Evolutionary conservation across 176 grass and related monocot genomes (phyloP).

Genomic region (Carex parvula): DNA sequence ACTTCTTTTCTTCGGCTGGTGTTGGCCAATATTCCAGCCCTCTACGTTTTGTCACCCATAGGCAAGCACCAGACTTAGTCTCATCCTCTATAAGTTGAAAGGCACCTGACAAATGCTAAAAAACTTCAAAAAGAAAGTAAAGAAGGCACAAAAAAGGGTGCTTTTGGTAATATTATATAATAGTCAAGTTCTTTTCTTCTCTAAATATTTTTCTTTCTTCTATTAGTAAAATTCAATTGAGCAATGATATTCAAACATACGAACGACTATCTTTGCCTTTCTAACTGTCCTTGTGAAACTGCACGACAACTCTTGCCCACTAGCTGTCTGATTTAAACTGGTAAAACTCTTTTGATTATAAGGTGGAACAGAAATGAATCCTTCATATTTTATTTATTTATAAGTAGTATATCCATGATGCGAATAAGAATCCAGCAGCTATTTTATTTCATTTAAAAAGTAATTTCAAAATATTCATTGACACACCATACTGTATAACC

Average conservation of each 20-base stretch:
- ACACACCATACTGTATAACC: too few relatives aligned
- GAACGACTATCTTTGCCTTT: background rate
- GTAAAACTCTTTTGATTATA: too few relatives aligned
- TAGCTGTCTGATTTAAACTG: background rate
- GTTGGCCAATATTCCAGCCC: conserved; percentile 93
- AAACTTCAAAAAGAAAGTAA: too few relatives aligned
- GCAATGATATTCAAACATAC: background rate
- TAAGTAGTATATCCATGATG: too few relatives aligned
- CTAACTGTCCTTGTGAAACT: background rate
- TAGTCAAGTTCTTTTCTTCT: background rate
- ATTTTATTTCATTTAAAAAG: too few relatives aligned
- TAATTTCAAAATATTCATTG: too few relatives aligned
- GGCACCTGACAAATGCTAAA: conserved; percentile 43
- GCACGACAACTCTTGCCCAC: background rate
- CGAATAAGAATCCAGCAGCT: too few relatives aligned
- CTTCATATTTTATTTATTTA: too few relatives aligned
- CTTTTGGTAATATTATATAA: background rate
- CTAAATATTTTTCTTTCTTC: background rate
- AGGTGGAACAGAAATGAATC: too few relatives aligned
- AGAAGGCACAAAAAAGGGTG: too few relatives aligned
- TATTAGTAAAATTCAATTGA: too few relatives aligned
- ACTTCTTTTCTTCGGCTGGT: conserved; percentile 55
- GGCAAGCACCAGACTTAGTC: conserved; percentile 88
- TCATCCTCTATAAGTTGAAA: conserved; percentile 94
- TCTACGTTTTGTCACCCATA: conserved; percentile 83